These are phyloP conservation scores for Magnolia officinalis DNA, from an alignment of 164 flowering plant species.

Conservation along the genomic window DNA sequence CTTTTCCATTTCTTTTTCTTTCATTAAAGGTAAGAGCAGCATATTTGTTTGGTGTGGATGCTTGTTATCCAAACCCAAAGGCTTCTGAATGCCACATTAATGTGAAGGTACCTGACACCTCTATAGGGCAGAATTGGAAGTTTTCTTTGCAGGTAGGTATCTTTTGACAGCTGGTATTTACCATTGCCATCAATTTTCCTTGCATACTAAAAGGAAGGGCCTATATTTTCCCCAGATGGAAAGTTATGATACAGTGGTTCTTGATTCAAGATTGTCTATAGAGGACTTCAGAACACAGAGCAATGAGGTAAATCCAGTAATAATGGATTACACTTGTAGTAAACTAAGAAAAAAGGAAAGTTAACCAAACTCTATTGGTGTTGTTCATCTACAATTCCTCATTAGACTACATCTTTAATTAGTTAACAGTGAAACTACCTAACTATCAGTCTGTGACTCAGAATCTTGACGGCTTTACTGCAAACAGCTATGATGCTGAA, in stretches of 20 bases:
- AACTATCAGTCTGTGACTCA: slow-evolving; percentile 1
- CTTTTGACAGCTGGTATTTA: neutral
- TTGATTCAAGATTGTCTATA: slow-evolving; percentile 4
- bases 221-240: neutral
- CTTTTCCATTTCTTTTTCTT: neutral
- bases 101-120: neutral
- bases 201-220: neutral
- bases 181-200: neutral
- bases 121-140: slow-evolving; percentile 2
- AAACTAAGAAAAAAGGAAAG: neutral
- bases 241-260: neutral
- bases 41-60: neutral
- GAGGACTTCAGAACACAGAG: slow-evolving; percentile 9
- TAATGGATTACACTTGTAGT: neutral
- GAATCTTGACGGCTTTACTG: slow-evolving; percentile 4
- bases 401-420: neutral
- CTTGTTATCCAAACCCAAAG: slow-evolving; percentile 2
- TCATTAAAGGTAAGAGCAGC: neutral
- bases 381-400: neutral
- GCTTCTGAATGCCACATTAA: neutral
- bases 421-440: neutral
- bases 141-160: slow-evolving; percentile 3
- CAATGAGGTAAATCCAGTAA: slow-evolving; percentile 6
- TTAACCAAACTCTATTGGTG: neutral
- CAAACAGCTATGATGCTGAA: neutral